phyloP scores from a whole-genome alignment of 2,329 filamentous ascomycete species.

The Paraphaeosphaeria sporulosa region DNA sequence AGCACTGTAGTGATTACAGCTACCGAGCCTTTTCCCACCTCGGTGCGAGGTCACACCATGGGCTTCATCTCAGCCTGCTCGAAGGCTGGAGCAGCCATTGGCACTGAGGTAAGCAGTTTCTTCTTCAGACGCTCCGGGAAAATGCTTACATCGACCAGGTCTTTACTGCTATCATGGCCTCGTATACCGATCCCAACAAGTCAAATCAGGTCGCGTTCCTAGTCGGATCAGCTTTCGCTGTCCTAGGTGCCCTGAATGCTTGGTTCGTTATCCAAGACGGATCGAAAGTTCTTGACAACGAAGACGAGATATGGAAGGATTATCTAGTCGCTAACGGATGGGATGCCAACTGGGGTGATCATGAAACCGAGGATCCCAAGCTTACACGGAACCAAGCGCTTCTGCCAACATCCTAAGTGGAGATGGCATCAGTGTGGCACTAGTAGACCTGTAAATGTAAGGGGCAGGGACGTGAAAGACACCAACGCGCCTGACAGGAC shows the following conservation, averaged over 20 bases:
- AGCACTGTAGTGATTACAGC: constrained; percentile 30
- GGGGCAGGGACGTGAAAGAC: not conserved
- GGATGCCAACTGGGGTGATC: constrained; percentile 34
- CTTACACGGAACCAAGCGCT: constrained; percentile 2
- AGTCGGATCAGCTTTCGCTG: constrained; percentile 35
- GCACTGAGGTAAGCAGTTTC: constrained; percentile 17
- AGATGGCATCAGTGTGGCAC: too few species aligned
- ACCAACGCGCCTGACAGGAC: not conserved
- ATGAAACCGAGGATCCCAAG: constrained; percentile 27
- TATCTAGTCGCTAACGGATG: constrained; percentile 33
- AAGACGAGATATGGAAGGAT: constrained; percentile 37
- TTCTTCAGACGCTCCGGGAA: too few species aligned
- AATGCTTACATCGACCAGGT: constrained; percentile 13
- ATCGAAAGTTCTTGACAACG: constrained; percentile 33
- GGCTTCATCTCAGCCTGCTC: constrained; percentile 32
- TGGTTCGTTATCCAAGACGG: constrained; percentile 42
- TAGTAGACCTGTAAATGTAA: not conserved
- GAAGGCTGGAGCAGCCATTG: constrained; percentile 39
- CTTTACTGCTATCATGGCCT: constrained; percentile 38
- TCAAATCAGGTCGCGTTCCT: constrained; percentile 37
- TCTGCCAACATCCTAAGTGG: not conserved
- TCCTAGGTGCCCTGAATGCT: constrained; percentile 31
- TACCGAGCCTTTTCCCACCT: constrained; percentile 36
- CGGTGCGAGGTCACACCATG: constrained; percentile 36
- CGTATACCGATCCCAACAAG: constrained; percentile 28